A percentile compares a stretch with the other conserved stretches of the same genome.
Conservation (phyloP, 1,139 yeast genomes). For the Pneumocystis canis region DNA sequence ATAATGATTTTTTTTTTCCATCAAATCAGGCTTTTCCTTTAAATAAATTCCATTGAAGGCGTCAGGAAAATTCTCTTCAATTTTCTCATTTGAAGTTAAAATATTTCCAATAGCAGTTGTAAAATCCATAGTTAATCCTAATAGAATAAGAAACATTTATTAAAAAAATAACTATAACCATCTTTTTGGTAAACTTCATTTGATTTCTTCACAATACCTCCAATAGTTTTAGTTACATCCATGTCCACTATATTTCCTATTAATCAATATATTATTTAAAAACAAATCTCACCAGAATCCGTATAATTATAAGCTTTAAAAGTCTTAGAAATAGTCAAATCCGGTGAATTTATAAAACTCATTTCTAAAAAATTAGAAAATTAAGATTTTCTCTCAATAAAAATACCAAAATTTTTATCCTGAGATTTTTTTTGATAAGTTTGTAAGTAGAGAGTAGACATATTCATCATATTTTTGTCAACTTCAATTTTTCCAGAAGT, state of each 20-base stretch:
- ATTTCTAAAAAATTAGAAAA: not conserved
- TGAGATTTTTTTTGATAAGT: not conserved
- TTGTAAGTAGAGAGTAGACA: not conserved
- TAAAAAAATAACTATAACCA: not conserved
- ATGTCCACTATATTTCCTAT: slow-evolving; percentile 5
- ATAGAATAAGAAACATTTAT: not conserved
- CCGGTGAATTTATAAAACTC: not conserved
- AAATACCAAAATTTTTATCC: not conserved
- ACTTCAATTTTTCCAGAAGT: not conserved
- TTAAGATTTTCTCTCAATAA: not conserved
- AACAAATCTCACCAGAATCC: not conserved
- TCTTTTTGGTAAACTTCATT: not conserved
- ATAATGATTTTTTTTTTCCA: not conserved
- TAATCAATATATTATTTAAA: not conserved
- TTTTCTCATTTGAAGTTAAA: not conserved
- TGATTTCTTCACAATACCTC: not conserved
- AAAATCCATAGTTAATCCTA: slow-evolving; percentile 12
- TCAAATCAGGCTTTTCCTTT: not conserved
- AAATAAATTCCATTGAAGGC: not conserved
- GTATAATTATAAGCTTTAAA: not conserved
- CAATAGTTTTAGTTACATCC: slow-evolving; percentile 16
- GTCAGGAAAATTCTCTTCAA: not conserved
- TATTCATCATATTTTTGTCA: not conserved
- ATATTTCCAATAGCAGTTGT: slow-evolving; percentile 8
- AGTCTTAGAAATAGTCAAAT: not conserved